These are phyloP conservation scores for Trichothecium sympodiale DNA, from an alignment of 2,329 filamentous ascomycete species.

Conservation along the genomic window DNA sequence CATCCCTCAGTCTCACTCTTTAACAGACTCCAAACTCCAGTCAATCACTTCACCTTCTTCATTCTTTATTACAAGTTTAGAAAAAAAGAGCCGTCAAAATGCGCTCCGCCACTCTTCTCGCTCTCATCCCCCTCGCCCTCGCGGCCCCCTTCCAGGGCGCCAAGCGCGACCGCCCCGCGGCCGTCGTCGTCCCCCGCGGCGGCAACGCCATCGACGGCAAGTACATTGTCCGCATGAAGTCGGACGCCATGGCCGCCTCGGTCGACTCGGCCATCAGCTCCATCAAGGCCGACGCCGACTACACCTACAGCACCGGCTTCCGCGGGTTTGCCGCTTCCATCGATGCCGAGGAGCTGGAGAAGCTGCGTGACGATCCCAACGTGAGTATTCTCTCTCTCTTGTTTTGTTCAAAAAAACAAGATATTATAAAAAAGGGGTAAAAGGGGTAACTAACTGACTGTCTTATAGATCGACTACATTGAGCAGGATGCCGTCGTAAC, in stretches of 20 bases:
- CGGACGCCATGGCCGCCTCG: constrained; percentile 6
- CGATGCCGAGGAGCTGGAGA: constrained; percentile 8
- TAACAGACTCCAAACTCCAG: not conserved
- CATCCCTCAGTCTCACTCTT: not conserved
- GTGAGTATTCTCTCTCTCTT: constrained; percentile 2
- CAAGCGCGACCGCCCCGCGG: constrained; percentile 20
- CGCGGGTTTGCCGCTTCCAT: constrained; percentile 13
- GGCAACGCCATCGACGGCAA: constrained; percentile 11
- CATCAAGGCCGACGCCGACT: constrained; percentile 10
- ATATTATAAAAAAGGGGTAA: too few species aligned
- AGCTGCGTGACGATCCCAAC: constrained; percentile 11
- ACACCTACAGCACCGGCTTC: constrained; percentile 11
- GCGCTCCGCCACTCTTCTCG: constrained; percentile 20
- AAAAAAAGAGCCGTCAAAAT: constrained; percentile 13
- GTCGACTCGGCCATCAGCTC: constrained; percentile 7
- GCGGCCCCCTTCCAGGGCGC: constrained; percentile 14
- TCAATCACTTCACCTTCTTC: too few species aligned
- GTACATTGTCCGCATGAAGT: constrained; percentile 16
- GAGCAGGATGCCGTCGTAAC: constrained; percentile 21
- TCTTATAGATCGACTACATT: constrained; percentile 17
- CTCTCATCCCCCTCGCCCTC: constrained; percentile 19
- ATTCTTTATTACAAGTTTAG: too few species aligned
- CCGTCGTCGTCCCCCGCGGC: constrained; percentile 19
- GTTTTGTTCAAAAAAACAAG: too few species aligned
- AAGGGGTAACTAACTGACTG: too few species aligned